Evolutionary conservation across 73 alveolate genomes (phyloP).

Genomic region (Paramecium bursaria): DNA sequence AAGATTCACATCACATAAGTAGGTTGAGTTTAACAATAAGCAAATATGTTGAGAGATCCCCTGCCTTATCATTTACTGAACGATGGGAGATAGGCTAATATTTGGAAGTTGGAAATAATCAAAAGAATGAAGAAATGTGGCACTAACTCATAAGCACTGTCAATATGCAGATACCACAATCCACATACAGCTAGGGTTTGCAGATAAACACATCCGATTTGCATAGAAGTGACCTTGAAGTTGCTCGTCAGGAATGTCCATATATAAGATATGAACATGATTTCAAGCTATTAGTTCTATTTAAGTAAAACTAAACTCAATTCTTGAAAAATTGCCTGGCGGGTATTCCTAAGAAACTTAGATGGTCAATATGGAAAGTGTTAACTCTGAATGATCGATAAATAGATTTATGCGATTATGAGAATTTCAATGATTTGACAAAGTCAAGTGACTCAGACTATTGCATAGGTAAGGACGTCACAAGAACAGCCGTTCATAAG

Average conservation of each 20-base stretch:
- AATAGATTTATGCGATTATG: not conserved
- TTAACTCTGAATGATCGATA: not conserved
- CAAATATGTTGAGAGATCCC: no score
- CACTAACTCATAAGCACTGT: not conserved
- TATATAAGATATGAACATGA: not conserved
- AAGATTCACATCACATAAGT: no score
- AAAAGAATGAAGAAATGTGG: slow-evolving; percentile 4
- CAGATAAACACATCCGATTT: not conserved
- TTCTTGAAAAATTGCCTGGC: not conserved
- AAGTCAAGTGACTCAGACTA: not conserved
- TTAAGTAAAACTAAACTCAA: not conserved
- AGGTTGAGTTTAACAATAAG: no score
- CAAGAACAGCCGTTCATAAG: not conserved
- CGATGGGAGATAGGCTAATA: slow-evolving; percentile 1
- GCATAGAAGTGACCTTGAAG: slow-evolving; percentile 5
- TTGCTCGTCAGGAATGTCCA: slow-evolving; percentile 10
- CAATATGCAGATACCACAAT: not conserved
- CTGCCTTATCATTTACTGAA: no score
- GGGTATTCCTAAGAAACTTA: slow-evolving; percentile 18
- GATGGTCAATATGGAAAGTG: slow-evolving; percentile 55
- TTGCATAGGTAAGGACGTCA: slow-evolving; percentile 7
- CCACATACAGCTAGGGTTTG: not conserved
- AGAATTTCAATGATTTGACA: no score
- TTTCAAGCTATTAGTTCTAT: not conserved
- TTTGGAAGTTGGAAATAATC: slow-evolving; percentile 11